These are phyloP conservation scores for Lachnellula arida DNA, from an alignment of 2,329 filamentous ascomycete genomes.

Conservation along the genomic window DNA sequence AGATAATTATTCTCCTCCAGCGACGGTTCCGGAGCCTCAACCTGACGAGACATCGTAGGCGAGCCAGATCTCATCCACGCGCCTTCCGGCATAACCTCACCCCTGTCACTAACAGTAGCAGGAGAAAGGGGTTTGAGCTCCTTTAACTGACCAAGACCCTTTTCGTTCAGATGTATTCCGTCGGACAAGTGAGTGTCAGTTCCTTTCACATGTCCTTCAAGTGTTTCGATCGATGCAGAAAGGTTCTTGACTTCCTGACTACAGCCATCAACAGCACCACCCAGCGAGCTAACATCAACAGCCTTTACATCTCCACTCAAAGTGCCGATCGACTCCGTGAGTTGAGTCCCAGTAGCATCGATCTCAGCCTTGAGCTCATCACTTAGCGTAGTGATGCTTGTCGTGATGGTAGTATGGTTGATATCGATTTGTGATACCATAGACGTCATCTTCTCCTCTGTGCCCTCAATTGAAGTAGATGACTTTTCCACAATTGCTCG, in stretches of 20 bases:
- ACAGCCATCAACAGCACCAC: slow-evolving; percentile 3
- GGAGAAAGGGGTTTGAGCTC: background rate
- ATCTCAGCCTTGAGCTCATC: slow-evolving; percentile 26
- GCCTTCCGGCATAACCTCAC: slow-evolving; percentile 2
- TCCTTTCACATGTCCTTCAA: slow-evolving; percentile 1
- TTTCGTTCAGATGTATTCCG: slow-evolving; percentile 19
- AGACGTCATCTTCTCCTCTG: slow-evolving; percentile 12
- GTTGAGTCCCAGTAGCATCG: slow-evolving; percentile 21
- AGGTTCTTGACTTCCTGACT: slow-evolving; percentile 10
- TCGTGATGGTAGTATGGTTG: slow-evolving; percentile 25
- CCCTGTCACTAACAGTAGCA: background rate
- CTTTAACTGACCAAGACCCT: slow-evolving; percentile 13
- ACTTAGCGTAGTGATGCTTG: slow-evolving; percentile 20
- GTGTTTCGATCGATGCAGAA: slow-evolving; percentile 4
- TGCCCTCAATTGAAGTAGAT: slow-evolving; percentile 9
- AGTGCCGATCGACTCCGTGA: slow-evolving; percentile 14
- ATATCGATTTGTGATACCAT: slow-evolving; percentile 23
- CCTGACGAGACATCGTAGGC: background rate
- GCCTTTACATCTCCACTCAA: slow-evolving; percentile 10
- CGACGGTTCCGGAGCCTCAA: background rate
- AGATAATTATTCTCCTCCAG: slow-evolving; percentile 2
- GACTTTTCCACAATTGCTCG: slow-evolving; percentile 16
- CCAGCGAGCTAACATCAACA: slow-evolving; percentile 10
- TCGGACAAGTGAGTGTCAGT: slow-evolving; percentile 4
- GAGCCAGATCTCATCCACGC: slow-evolving; percentile 6